Conservation (phyloP, 2,329 filamentous ascomycete species). For the Fusarium sp. region DNA sequence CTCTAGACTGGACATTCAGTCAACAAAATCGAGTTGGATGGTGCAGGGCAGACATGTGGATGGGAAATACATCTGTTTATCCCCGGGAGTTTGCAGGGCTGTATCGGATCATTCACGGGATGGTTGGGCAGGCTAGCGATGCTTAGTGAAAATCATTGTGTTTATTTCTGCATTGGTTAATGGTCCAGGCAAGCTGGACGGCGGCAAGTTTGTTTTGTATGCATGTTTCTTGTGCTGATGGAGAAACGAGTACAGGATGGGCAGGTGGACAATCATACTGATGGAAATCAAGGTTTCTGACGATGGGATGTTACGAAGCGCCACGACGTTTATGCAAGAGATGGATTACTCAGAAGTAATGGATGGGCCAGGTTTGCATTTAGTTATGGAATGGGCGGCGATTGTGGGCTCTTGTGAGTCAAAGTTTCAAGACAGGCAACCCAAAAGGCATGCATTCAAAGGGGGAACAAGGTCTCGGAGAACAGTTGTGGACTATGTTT, state of each 20-base stretch:
- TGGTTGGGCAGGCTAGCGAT: constrained; percentile 44
- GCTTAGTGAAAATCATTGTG: constrained; percentile 40
- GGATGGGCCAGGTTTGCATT: constrained; percentile 34
- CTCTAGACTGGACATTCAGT: neutral
- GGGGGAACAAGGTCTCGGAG: constrained; percentile 2
- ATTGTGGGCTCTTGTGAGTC: constrained; percentile 39
- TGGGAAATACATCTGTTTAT: constrained; percentile 20
- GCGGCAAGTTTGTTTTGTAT: constrained; percentile 39
- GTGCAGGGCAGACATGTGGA: constrained; percentile 3
- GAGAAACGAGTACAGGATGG: constrained; percentile 2
- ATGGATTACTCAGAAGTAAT: constrained; percentile 13
- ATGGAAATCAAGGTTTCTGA: constrained; percentile 8
- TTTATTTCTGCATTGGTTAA: constrained; percentile 43
- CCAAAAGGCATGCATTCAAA: constrained; percentile 25
- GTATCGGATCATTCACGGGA: constrained; percentile 36
- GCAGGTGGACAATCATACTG: neutral
- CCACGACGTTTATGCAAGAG: constrained; percentile 35
- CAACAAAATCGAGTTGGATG: neutral
- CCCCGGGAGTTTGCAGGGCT: constrained; percentile 22
- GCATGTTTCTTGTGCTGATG: constrained; percentile 24
- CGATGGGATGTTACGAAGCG: constrained; percentile 21
- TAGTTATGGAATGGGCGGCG: constrained; percentile 23
- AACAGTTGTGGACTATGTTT: constrained; percentile 1
- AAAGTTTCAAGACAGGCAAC: constrained; percentile 27
- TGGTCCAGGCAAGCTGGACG: constrained; percentile 27